Evolutionary conservation across 352 stramenopile species (phyloP).

Genomic region (Globisporangium canariense): DNA sequence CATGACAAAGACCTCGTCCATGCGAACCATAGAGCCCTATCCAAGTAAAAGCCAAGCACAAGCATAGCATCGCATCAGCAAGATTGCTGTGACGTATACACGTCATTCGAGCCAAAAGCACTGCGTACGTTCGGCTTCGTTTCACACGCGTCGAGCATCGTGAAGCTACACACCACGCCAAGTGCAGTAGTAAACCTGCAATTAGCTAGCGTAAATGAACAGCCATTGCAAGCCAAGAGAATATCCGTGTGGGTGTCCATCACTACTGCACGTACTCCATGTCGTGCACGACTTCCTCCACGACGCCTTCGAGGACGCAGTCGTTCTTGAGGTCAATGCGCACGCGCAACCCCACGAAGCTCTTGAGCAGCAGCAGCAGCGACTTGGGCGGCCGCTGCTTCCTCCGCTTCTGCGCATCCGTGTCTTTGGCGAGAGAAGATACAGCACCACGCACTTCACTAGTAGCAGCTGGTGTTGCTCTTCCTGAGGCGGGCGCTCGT

Average conservation of each 20-base stretch:
- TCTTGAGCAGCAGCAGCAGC: conserved; percentile 81
- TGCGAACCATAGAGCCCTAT: conserved; percentile 49
- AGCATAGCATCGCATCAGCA: not conserved
- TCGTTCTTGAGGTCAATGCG: conserved; percentile 86
- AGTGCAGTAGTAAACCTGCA: not conserved
- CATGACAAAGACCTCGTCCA: conserved; percentile 89
- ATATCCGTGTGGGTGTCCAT: not conserved
- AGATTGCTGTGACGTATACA: not conserved
- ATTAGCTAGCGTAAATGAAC: not conserved
- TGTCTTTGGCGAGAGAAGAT: not conserved
- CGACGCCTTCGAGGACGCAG: conserved; percentile 65
- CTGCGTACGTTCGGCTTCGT: conserved; percentile 62
- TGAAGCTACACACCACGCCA: conserved; percentile 38
- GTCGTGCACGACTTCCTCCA: conserved; percentile 81
- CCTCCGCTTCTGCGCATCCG: conserved; percentile 11
- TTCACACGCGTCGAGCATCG: conserved; percentile 66
- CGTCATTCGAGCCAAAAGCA: not conserved
- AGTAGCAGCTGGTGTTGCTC: not conserved
- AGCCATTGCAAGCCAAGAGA: not conserved
- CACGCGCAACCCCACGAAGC: conserved; percentile 74
- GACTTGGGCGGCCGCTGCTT: conserved; percentile 38
- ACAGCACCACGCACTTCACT: not conserved
- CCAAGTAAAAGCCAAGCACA: not conserved
- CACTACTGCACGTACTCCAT: conserved; percentile 66
- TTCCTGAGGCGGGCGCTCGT: not conserved